Conservation (phyloP, 345 rosid genomes). For the Salix exigua region DNA sequence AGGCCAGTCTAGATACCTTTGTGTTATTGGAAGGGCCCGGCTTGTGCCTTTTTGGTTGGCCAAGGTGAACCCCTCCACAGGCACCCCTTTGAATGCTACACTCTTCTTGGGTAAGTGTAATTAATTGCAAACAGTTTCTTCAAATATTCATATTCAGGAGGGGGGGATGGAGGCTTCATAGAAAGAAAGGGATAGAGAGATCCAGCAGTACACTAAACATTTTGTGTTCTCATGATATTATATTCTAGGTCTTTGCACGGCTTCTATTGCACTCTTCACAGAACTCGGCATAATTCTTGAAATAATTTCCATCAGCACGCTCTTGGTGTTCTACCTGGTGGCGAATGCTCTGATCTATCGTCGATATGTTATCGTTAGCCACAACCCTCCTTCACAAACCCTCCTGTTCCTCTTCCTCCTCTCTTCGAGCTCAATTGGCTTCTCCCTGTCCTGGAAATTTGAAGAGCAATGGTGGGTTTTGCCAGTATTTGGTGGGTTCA, state of each 20-base stretch:
- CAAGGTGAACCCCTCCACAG: slow-evolving; percentile 89
- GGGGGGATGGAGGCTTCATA: too few relatives aligned
- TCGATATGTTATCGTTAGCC: slow-evolving; percentile 45
- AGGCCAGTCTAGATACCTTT: slow-evolving; percentile 95
- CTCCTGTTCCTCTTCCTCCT: slow-evolving; percentile 67
- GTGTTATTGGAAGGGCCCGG: slow-evolving; percentile 85
- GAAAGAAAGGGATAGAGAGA: not conserved
- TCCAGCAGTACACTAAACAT: not conserved
- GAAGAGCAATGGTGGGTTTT: slow-evolving; percentile 52
- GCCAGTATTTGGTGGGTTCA: slow-evolving; percentile 38
- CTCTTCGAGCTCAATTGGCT: slow-evolving; percentile 48
- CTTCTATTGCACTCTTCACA: slow-evolving; percentile 81
- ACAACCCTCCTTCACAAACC: slow-evolving; percentile 48
- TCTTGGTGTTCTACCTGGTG: slow-evolving; percentile 79
- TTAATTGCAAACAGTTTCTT: not conserved
- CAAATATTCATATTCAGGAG: too few relatives aligned
- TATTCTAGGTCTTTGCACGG: slow-evolving; percentile 84
- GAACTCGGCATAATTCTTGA: slow-evolving; percentile 64
- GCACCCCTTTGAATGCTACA: slow-evolving; percentile 92
- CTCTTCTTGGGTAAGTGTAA: slow-evolving; percentile 72
- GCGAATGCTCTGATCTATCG: slow-evolving; percentile 84
- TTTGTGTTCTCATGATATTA: not conserved
- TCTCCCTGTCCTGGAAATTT: slow-evolving; percentile 70
- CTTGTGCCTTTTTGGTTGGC: slow-evolving; percentile 87
- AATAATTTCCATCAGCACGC: slow-evolving; percentile 73